phyloP scores from a whole-genome alignment of 2,329 filamentous ascomycete genomes.

The Ramichloridium luteum region DNA sequence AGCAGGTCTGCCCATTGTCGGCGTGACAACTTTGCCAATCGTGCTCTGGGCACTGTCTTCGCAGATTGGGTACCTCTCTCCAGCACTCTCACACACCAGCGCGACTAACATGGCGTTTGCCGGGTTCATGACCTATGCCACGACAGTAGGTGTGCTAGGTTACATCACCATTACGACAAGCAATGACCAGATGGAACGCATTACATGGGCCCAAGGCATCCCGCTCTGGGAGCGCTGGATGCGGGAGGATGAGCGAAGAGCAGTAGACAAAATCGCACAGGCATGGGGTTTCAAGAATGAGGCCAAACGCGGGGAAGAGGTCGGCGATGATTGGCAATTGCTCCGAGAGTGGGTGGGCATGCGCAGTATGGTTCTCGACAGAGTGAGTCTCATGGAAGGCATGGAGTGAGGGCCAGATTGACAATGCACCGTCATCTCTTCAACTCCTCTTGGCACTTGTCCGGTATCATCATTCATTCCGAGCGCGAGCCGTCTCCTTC shows the following conservation, averaged over 20 bases:
- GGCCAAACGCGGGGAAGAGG: conserved; percentile 74
- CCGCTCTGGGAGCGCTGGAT: conserved; percentile 73
- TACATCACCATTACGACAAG: conserved; percentile 72
- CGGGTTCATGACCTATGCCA: conserved; percentile 71
- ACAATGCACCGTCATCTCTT: too few species aligned
- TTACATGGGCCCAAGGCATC: conserved; percentile 78
- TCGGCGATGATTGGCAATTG: conserved; percentile 78
- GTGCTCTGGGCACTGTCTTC: conserved; percentile 57
- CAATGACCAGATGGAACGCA: conserved; percentile 90
- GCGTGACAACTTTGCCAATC: conserved; percentile 47
- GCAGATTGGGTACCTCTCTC: background rate
- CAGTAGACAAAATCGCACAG: conserved; percentile 71
- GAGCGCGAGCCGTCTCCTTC: too few species aligned
- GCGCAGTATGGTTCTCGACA: conserved; percentile 82
- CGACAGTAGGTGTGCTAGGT: conserved; percentile 69
- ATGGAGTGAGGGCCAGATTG: conserved; percentile 61
- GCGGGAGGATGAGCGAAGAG: conserved; percentile 77
- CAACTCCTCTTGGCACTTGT: too few species aligned
- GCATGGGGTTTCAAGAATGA: conserved; percentile 85
- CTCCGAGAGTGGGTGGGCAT: conserved; percentile 71
- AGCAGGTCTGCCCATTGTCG: conserved; percentile 47
- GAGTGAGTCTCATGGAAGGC: conserved; percentile 79
- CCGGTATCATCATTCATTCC: too few species aligned
- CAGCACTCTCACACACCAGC: conserved; percentile 32
- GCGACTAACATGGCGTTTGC: conserved; percentile 70